These are phyloP conservation scores for Podospora comata DNA, from an alignment of 495 filamentous ascomycete species.

Conservation along the genomic window DNA sequence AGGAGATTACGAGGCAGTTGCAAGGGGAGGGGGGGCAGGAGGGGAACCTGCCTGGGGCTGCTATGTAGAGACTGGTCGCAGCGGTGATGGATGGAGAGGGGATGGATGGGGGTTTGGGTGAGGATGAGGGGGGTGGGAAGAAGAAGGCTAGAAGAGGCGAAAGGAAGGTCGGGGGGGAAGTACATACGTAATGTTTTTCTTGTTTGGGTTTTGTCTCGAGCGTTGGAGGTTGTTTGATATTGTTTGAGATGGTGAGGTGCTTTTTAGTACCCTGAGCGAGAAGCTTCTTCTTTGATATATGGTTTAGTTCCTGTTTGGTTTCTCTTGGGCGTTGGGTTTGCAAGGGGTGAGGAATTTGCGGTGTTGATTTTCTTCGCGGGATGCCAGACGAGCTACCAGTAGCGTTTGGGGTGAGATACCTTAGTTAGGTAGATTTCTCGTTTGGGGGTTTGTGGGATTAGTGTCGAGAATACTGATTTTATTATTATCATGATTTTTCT, in stretches of 20 bases:
- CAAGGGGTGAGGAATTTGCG: no score
- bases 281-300: not conserved
- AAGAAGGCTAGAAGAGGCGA: no score
- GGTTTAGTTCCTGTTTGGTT: not conserved
- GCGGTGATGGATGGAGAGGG: no score
- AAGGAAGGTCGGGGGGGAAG: not conserved
- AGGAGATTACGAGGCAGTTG: constrained; percentile 41
- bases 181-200: not conserved
- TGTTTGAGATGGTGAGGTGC: not conserved
- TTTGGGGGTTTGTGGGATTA: no score
- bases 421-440: no score
- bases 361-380: no score
- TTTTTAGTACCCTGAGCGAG: not conserved
- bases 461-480: no score
- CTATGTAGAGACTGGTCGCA: constrained; percentile 18
- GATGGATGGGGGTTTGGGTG: not conserved
- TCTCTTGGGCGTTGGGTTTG: no score
- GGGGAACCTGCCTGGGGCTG: constrained; percentile 16
- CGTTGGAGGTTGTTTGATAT: not conserved
- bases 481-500: no score
- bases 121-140: not conserved
- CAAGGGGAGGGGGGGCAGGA: constrained; percentile 33
- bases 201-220: not conserved
- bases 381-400: no score
- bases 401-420: no score